phyloP scores from a whole-genome alignment of 2,329 filamentous ascomycete genomes.

The Dothideomycetes sp. region DNA sequence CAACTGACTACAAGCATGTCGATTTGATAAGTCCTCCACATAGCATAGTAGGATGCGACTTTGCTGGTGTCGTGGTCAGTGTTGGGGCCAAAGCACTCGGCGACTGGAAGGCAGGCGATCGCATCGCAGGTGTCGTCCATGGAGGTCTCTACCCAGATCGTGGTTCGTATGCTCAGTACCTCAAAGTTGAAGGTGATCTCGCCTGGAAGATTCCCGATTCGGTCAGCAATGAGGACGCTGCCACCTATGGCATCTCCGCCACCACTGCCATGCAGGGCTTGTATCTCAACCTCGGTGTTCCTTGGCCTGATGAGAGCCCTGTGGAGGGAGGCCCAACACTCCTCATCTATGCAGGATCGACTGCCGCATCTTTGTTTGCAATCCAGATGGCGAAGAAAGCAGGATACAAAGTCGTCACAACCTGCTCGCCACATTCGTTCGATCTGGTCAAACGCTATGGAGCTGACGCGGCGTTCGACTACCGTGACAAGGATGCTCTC shows the following conservation, averaged over 20 bases:
- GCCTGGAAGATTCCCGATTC: background rate
- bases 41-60: constrained; percentile 41
- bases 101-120: constrained; percentile 37
- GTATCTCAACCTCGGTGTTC: background rate
- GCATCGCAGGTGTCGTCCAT: constrained; percentile 38
- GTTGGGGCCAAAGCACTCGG: constrained; percentile 38
- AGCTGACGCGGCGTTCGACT: constrained; percentile 34
- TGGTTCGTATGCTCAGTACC: background rate
- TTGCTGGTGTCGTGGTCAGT: constrained; percentile 40
- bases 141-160: constrained; percentile 20
- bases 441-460: constrained; percentile 30
- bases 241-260: background rate
- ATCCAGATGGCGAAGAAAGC: background rate
- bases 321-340: background rate
- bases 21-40: constrained; percentile 23
- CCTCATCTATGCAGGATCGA: background rate
- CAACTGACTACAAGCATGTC: constrained; percentile 45
- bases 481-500: constrained; percentile 27
- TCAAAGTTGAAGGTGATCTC: background rate
- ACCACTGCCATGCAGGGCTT: background rate
- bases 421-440: constrained; percentile 33
- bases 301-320: background rate
- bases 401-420: constrained; percentile 24
- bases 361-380: background rate
- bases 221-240: background rate